Percentiles rank a stretch among this genome's conserved stretches.
Conservation (phyloP, 306 rosid species). For the Hippophae tibetana region DNA sequence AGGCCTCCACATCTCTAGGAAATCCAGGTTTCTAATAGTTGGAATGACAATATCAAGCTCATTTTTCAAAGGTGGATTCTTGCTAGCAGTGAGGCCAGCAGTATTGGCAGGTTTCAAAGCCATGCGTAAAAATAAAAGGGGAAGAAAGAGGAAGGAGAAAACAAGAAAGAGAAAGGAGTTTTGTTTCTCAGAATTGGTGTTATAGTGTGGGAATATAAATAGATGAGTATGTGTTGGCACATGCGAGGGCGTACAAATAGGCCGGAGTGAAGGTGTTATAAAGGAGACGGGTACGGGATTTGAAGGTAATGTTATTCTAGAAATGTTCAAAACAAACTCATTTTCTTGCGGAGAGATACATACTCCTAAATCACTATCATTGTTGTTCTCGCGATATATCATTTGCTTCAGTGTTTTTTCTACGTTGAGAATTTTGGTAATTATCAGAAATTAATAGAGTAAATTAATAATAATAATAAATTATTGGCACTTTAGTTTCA, state of each 20-base stretch:
- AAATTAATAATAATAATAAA: too few species aligned
- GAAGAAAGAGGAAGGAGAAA: neutral
- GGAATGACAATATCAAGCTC: constrained; percentile 90
- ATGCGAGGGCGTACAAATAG: constrained; percentile 28
- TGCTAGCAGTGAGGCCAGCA: constrained; percentile 6
- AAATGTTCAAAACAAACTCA: constrained; percentile 23
- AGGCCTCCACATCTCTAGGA: constrained; percentile 89
- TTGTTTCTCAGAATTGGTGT: neutral
- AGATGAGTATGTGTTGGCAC: constrained; percentile 17
- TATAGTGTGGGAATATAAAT: constrained; percentile 17
- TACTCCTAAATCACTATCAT: neutral
- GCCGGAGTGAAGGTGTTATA: constrained; percentile 24
- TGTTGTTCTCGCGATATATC: neutral
- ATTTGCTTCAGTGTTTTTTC: too few species aligned
- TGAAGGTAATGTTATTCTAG: constrained; percentile 11
- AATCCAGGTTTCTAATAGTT: constrained; percentile 79
- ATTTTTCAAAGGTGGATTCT: constrained; percentile 42
- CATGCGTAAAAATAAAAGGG: neutral
- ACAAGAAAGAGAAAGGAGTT: neutral
- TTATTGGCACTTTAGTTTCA: too few species aligned
- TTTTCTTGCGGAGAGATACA: neutral
- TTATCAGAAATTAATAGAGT: too few species aligned
- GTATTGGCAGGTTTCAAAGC: too few species aligned
- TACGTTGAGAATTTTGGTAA: too few species aligned
- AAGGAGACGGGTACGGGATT: constrained; percentile 32